Conservation (phyloP, 176 grass and related monocot genomes). For the Carex parvula region DNA sequence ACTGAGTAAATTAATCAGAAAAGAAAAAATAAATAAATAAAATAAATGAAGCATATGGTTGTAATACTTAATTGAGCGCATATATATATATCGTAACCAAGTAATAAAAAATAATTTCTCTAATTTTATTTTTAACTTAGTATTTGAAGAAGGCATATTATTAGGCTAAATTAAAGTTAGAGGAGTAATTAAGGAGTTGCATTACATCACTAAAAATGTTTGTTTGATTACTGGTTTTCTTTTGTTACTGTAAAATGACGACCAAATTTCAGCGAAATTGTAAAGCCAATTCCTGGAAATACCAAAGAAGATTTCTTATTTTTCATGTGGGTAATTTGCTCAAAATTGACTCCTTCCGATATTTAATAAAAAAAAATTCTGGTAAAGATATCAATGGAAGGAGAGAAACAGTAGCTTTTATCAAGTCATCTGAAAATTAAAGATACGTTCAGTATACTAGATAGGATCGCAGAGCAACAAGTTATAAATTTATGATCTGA, state of each 20-base stretch:
- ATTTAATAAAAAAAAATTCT: not conserved
- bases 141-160: not conserved
- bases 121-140: not conserved
- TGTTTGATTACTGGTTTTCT: not conserved
- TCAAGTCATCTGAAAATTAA: not conserved
- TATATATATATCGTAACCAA: not conserved
- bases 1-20: not conserved
- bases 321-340: not conserved
- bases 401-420: not conserved
- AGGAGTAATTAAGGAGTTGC: not conserved
- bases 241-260: not conserved
- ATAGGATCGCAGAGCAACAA: not conserved
- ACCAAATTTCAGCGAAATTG: slow-evolving; percentile 4
- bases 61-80: not conserved
- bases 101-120: not conserved
- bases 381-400: not conserved
- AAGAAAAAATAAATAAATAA: not conserved
- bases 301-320: not conserved
- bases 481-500: too few species aligned
- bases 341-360: not conserved
- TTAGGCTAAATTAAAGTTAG: not conserved
- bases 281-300: slow-evolving; percentile 4
- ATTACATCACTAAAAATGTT: not conserved
- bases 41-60: not conserved
- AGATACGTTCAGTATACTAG: not conserved